Conservation (phyloP, 2,329 filamentous ascomycete genomes). For the Ceratocystiopsis brevicomis region DNA sequence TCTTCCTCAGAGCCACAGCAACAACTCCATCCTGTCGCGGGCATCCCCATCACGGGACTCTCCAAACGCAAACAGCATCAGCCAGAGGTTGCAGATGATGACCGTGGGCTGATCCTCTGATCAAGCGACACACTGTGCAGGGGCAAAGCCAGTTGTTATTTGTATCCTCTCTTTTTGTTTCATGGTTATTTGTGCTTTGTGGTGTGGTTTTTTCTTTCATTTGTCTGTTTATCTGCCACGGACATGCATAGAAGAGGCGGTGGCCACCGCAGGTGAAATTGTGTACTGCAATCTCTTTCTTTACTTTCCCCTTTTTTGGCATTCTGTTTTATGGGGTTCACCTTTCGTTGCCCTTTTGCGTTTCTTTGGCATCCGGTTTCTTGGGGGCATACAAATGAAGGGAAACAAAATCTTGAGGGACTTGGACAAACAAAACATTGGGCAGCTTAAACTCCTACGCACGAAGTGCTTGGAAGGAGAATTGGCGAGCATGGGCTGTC, state of each 20-base stretch:
- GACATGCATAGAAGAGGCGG: constrained; percentile 6
- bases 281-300: constrained; percentile 2
- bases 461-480: too few species aligned
- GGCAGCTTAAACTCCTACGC: too few species aligned
- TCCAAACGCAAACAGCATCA: constrained; percentile 30
- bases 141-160: background rate
- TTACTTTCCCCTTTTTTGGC: background rate
- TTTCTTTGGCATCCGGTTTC: constrained; percentile 5
- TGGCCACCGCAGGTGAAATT: background rate
- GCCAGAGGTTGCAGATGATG: constrained; percentile 44
- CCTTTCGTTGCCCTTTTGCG: background rate
- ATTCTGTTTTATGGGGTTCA: background rate
- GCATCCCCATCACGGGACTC: constrained; percentile 28
- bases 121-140: background rate
- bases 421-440: constrained; percentile 1
- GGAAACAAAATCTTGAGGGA: constrained; percentile 6
- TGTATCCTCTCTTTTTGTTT: background rate
- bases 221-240: constrained; percentile 3
- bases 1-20: constrained; percentile 32
- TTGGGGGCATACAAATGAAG: constrained; percentile 4
- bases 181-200: background rate
- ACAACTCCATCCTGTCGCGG: constrained; percentile 28
- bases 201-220: background rate
- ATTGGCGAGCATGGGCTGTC: too few species aligned
- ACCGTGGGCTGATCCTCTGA: constrained; percentile 31